A percentile compares a stretch with the other conserved stretches of the same genome.
Evolutionary conservation across 352 stramenopile species (phyloP).

Genomic region (Phytopythium ostracodes): DNA sequence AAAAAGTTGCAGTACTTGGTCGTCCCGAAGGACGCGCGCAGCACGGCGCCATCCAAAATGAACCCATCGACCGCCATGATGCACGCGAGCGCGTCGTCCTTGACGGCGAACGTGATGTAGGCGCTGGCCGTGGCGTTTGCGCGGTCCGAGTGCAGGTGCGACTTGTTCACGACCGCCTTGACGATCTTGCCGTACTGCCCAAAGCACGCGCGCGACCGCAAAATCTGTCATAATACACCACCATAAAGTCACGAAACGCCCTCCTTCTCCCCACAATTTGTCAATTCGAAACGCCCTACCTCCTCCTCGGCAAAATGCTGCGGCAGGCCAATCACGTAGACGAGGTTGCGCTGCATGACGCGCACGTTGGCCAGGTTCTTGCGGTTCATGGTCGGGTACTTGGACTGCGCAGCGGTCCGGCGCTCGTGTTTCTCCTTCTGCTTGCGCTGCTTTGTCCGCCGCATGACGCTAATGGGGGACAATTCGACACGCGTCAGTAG

Average conservation of each 20-base stretch:
- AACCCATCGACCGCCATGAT: slow-evolving; percentile 92
- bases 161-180: slow-evolving; percentile 92
- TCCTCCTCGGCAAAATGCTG: slow-evolving; percentile 82
- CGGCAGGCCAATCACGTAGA: slow-evolving; percentile 93
- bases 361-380: slow-evolving; percentile 88
- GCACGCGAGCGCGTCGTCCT: slow-evolving; percentile 88
- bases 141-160: slow-evolving; percentile 62
- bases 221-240: slow-evolving; percentile 24
- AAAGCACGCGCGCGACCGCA: slow-evolving; percentile 88
- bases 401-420: slow-evolving; percentile 38
- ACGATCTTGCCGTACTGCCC: slow-evolving; percentile 93
- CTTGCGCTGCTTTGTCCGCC: slow-evolving; percentile 77
- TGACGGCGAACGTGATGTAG: slow-evolving; percentile 92
- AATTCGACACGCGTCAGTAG: neutral
- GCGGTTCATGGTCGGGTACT: slow-evolving; percentile 47
- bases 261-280: no score
- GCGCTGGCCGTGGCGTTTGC: slow-evolving; percentile 80
- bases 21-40: slow-evolving; percentile 93
- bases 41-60: slow-evolving; percentile 73
- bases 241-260: neutral
- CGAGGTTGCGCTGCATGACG: slow-evolving; percentile 93
- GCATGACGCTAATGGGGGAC: slow-evolving; percentile 42
- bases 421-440: slow-evolving; percentile 84
- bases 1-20: slow-evolving; percentile 97
- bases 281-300: no score